phyloP scores from a whole-genome alignment of 2,329 filamentous ascomycete genomes.

The Fusarium sp. region DNA sequence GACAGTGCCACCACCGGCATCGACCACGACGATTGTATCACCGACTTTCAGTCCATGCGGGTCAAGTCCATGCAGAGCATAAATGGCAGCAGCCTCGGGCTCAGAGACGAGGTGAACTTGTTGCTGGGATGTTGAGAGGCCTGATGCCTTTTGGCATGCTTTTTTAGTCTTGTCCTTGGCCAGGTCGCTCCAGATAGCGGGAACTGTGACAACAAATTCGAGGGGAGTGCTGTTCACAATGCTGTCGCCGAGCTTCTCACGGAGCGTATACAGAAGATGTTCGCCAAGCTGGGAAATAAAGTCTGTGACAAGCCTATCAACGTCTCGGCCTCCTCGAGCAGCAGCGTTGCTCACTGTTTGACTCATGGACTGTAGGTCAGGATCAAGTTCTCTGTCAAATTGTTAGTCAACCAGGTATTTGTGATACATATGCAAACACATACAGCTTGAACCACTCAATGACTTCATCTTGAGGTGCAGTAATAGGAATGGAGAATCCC shows the following conservation, averaged over 20 bases:
- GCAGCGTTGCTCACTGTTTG: constrained; percentile 46
- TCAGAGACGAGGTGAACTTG: constrained; percentile 60
- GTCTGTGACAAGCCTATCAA: constrained; percentile 59
- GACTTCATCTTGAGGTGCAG: constrained; percentile 54
- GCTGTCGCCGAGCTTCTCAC: constrained; percentile 56
- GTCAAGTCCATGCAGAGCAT: constrained; percentile 57
- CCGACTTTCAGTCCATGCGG: constrained; percentile 54
- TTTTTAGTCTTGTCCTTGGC: constrained; percentile 62
- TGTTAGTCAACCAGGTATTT: constrained; percentile 17
- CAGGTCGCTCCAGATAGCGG: constrained; percentile 67
- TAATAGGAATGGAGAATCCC: constrained; percentile 59
- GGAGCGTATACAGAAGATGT: constrained; percentile 59
- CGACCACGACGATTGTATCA: constrained; percentile 63
- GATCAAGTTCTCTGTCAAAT: constrained; percentile 51
- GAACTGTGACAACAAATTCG: constrained; percentile 66
- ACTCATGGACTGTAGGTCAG: constrained; percentile 51
- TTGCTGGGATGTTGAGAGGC: constrained; percentile 46
- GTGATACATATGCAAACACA: constrained; percentile 18
- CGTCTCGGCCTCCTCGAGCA: constrained; percentile 49
- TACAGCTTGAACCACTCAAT: constrained; percentile 64
- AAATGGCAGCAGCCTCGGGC: constrained; percentile 63
- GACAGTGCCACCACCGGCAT: constrained; percentile 64
- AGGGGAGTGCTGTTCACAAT: constrained; percentile 57
- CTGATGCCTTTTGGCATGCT: constrained; percentile 55
- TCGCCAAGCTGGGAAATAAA: constrained; percentile 59